phyloP scores from a whole-genome alignment of 805 yeast genomes.

The Lipomyces orientalis region DNA sequence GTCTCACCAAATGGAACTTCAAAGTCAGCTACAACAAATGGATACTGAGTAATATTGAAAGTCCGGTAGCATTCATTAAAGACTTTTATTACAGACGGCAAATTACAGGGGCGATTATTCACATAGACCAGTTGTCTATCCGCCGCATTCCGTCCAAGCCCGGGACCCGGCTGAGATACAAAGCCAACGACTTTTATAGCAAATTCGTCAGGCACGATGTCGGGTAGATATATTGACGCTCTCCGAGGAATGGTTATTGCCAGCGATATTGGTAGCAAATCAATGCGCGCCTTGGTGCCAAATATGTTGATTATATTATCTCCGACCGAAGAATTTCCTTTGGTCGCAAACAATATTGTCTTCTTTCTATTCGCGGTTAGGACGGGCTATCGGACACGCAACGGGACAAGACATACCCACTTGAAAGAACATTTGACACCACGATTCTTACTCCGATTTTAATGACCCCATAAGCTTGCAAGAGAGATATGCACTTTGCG shows the following conservation, averaged over 20 bases:
- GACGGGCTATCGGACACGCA: not conserved
- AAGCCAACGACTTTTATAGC: constrained; percentile 57
- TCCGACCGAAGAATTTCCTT: constrained; percentile 54
- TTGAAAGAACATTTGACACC: constrained; percentile 56
- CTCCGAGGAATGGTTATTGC: constrained; percentile 16
- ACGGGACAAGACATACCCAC: constrained; percentile 11
- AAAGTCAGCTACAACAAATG: constrained; percentile 70
- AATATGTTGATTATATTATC: constrained; percentile 70
- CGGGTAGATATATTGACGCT: constrained; percentile 23
- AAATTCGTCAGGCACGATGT: constrained; percentile 27
- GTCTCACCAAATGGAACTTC: constrained; percentile 43
- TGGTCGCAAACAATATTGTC: constrained; percentile 62
- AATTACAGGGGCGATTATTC: constrained; percentile 74
- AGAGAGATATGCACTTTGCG: constrained; percentile 62
- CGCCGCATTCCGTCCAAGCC: constrained; percentile 70
- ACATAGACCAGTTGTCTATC: constrained; percentile 80
- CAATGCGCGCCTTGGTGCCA: constrained; percentile 69
- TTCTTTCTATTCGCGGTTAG: constrained; percentile 53
- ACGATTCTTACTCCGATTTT: constrained; percentile 62
- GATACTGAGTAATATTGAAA: constrained; percentile 75
- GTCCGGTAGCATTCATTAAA: constrained; percentile 75
- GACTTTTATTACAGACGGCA: constrained; percentile 60
- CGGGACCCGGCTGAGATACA: constrained; percentile 78
- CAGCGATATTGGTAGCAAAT: constrained; percentile 59
- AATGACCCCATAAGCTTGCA: constrained; percentile 74